Evolutionary conservation across 805 yeast species (phyloP).

Genomic region (Candida succiphila): DNA sequence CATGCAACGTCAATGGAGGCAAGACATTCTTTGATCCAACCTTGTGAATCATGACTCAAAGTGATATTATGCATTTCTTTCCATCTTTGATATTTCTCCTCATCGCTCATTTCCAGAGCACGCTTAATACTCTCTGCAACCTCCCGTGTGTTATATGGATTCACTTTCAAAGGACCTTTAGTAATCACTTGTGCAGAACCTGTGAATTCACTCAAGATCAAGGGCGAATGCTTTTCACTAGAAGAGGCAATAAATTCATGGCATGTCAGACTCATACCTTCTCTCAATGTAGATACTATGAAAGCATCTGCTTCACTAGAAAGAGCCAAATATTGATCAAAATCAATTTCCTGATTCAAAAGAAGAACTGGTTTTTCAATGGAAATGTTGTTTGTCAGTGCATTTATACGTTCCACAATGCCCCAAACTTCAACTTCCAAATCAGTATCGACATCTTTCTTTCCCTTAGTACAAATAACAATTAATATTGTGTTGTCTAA

Average conservation of each 20-base stretch:
- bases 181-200: slow-evolving; percentile 80
- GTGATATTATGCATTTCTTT: slow-evolving; percentile 47
- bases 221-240: slow-evolving; percentile 61
- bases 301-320: slow-evolving; percentile 80
- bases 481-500: slow-evolving; percentile 64
- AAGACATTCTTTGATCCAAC: slow-evolving; percentile 61
- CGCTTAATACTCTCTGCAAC: slow-evolving; percentile 52
- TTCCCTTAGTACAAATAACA: slow-evolving; percentile 66
- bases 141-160: slow-evolving; percentile 80
- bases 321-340: slow-evolving; percentile 81
- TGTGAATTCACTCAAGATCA: slow-evolving; percentile 84
- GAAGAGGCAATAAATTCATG: slow-evolving; percentile 87
- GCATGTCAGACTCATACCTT: slow-evolving; percentile 94
- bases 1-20: slow-evolving; percentile 40
- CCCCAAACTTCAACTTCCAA: slow-evolving; percentile 65
- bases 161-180: slow-evolving; percentile 65
- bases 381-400: slow-evolving; percentile 64
- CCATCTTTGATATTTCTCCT: slow-evolving; percentile 60
- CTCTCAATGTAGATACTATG: slow-evolving; percentile 85
- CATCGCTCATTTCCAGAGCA: slow-evolving; percentile 55
- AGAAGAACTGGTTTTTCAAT: slow-evolving; percentile 76
- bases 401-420: slow-evolving; percentile 79
- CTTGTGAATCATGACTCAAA: slow-evolving; percentile 54
- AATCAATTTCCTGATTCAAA: slow-evolving; percentile 80
- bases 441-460: slow-evolving; percentile 37